phyloP scores from a whole-genome alignment of 352 stramenopile species.

The Blastocystis hominis region DNA sequence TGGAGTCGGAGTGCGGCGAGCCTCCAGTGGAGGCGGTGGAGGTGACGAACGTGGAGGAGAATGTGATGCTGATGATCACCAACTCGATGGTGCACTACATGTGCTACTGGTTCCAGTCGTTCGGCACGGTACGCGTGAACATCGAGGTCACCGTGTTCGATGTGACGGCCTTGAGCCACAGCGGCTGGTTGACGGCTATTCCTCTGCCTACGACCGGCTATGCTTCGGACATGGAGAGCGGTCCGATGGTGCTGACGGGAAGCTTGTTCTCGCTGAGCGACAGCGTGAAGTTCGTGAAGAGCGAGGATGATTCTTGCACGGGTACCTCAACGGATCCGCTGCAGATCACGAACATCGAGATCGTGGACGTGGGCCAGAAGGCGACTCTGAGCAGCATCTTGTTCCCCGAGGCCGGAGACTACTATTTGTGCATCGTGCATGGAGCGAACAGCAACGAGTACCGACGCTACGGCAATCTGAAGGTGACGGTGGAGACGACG shows the following conservation, averaged over 20 bases:
- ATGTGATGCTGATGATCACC: conserved; percentile 15
- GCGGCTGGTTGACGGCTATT: neutral
- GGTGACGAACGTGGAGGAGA: neutral
- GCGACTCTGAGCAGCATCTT: neutral
- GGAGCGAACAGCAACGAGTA: neutral
- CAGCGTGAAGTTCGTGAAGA: conserved; percentile 47
- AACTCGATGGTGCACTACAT: neutral
- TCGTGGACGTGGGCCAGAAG: neutral
- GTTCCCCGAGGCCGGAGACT: conserved; percentile 10
- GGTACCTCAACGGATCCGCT: conserved; percentile 20
- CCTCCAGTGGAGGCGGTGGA: neutral
- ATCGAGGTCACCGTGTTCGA: neutral
- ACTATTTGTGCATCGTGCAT: conserved; percentile 52
- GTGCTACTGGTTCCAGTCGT: conserved; percentile 38
- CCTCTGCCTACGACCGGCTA: conserved; percentile 26
- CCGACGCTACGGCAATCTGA: neutral
- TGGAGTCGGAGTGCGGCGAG: neutral
- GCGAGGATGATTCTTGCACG: neutral
- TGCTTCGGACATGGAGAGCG: neutral
- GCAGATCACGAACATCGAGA: neutral
- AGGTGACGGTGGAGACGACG: conserved; percentile 5
- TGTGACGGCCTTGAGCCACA: neutral
- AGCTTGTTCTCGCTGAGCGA: neutral
- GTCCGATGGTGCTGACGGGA: neutral
- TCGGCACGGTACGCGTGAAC: neutral